Base-by-base conservation (phyloP, 2,329 filamentous ascomycete genomes). In the Capronia coronata region DNA sequence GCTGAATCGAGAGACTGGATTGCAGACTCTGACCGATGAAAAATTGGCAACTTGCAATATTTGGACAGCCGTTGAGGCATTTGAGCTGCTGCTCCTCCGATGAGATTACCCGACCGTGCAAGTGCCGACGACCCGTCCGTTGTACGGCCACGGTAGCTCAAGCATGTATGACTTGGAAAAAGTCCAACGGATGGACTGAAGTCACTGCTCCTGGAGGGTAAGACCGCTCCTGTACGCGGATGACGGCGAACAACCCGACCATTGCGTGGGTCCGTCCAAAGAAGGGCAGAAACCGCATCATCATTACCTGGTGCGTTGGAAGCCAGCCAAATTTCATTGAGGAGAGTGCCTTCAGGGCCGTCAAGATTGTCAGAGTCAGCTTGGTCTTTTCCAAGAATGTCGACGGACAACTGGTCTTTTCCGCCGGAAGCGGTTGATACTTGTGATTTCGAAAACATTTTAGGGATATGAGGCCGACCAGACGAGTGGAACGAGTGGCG, bases 211-310 rank as follows among this genome's bases (percentile, higher is more conserved):
- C 35, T 41, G 23, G 35, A 19, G n/a, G 34, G 37, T 11, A 51
- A 40, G 67, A 64, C 4, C 32, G 38, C 37, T 16, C 68, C 66
- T 7, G 64, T 69, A 13, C 63, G 62, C 23, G 62, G 59, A 48
- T 66, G 67, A n/a, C 85, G 63, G 69, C 48, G 39, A 72, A 73
- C 1, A 57, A 68, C 50, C 55, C 74, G 76, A n/a, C 38, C 52
- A 1, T 76, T 82, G 1, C 64, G 58, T 0, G 80, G 80, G 58
- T 86, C 77, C 2, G 67, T 71, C 82, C 82, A 85, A 13, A 66
- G 51, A 0, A 79, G 62, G 0, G 67, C 63, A n/a, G 62, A 9
- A 8, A 7, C 18, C 14, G 6, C 34, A 6, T 37, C 62, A 42
- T 71, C 70, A 8, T 32, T n/a, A 30, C 59, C 54, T n/a, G n/a